Conservation (phyloP, 257 asterid genomes). For the Solanum medicagineum region DNA sequence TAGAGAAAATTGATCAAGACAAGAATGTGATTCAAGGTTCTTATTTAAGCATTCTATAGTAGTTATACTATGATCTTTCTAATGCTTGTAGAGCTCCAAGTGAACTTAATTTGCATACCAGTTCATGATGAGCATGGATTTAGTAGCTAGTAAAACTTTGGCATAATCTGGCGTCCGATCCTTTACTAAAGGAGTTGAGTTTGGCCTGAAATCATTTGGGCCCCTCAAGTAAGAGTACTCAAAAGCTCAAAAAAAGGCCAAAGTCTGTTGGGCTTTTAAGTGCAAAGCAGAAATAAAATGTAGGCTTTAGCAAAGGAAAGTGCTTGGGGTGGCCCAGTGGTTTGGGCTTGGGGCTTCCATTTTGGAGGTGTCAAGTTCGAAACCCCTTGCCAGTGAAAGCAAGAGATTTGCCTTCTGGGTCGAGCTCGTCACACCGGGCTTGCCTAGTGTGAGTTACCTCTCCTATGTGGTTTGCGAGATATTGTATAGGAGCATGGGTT, state of each 20-base stretch:
- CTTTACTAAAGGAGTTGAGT: neutral
- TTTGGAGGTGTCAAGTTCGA: no score
- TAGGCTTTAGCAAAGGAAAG: neutral
- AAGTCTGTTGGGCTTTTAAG: neutral
- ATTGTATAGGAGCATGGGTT: no score
- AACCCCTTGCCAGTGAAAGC: no score
- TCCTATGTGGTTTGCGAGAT: no score
- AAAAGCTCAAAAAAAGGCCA: neutral
- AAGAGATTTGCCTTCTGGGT: no score
- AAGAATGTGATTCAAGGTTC: constrained; percentile 80
- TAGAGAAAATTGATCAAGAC: constrained; percentile 83
- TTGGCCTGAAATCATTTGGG: neutral
- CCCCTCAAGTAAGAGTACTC: neutral
- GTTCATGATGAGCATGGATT: neutral
- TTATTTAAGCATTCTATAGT: neutral
- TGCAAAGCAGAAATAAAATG: neutral
- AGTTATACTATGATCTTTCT: neutral
- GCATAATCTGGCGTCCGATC: neutral
- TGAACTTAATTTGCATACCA: neutral
- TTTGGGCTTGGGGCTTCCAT: no score
- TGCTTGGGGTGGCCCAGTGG: no score
- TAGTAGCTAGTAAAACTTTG: neutral
- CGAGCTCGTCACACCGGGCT: no score
- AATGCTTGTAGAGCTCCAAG: neutral
- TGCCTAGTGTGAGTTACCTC: no score